Evolutionary conservation across 331 rosid species (phyloP).

Genomic region (Acacia concinna): DNA sequence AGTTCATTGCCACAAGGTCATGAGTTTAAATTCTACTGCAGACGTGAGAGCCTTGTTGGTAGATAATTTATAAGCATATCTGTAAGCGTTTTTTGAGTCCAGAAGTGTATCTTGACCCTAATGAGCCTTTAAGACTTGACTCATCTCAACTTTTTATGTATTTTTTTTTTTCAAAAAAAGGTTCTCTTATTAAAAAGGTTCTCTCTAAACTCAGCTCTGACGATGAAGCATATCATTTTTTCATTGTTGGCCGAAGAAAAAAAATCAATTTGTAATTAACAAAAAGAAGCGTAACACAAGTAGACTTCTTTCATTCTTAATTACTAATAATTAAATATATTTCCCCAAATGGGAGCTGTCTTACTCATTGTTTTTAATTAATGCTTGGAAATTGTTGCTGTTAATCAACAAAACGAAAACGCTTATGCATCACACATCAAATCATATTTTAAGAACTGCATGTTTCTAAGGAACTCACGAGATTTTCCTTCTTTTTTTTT

Average conservation of each 20-base stretch:
- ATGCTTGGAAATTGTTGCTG: conserved; percentile 40
- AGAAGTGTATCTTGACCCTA: no score
- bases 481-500: no score
- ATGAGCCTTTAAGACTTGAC: no score
- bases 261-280: not conserved
- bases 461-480: conserved; percentile 29
- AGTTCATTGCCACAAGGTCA: no score
- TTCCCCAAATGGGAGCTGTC: not conserved
- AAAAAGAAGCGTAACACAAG: not conserved
- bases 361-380: not conserved
- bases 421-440: not conserved
- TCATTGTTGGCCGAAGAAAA: no score
- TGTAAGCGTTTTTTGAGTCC: no score
- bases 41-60: no score
- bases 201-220: not conserved
- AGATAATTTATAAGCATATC: no score
- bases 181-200: not conserved
- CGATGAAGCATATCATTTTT: not conserved
- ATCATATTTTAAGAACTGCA: conserved; percentile 22
- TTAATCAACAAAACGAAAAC: not conserved
- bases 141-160: no score
- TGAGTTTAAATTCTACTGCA: no score
- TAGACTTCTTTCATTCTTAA: not conserved
- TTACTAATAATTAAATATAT: conserved; percentile 28
- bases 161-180: no score